Evolutionary conservation across 192 early-diverging fungal genomes (phyloP).

Genomic region (Pilaira anomala): DNA sequence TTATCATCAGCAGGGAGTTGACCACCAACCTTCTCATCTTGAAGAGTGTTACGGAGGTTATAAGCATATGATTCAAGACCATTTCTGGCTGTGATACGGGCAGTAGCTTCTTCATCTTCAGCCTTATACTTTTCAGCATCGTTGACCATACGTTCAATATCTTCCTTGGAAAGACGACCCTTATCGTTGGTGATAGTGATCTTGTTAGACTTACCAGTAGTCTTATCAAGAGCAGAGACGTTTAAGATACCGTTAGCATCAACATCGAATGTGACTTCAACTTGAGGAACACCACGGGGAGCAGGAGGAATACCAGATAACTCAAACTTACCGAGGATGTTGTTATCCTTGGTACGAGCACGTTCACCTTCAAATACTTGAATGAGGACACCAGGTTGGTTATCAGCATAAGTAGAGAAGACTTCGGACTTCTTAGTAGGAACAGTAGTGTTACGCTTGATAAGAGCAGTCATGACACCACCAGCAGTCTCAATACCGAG

Average conservation of each 20-base stretch:
- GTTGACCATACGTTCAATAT: conserved; percentile 94
- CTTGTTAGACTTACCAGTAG: conserved; percentile 91
- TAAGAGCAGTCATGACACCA: conserved; percentile 94
- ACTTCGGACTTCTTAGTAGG: conserved; percentile 96
- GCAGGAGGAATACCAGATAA: conserved; percentile 96
- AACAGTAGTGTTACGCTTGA: conserved; percentile 95
- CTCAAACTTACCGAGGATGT: conserved; percentile 97
- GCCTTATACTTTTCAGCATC: conserved; percentile 89
- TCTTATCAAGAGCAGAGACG: conserved; percentile 92
- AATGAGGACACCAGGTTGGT: conserved; percentile 95
- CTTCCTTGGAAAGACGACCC: conserved; percentile 91
- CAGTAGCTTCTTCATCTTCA: conserved; percentile 92
- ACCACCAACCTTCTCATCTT: conserved; percentile 81
- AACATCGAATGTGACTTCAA: conserved; percentile 96
- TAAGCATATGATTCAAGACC: conserved; percentile 97
- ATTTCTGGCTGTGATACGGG: conserved; percentile 89
- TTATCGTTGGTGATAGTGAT: conserved; percentile 99
- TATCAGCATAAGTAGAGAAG: conserved; percentile 96
- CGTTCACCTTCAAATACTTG: conserved; percentile 98
- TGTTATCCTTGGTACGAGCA: conserved; percentile 95
- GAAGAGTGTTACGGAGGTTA: conserved; percentile 92
- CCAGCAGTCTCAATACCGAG: conserved; percentile 97
- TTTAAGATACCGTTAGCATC: conserved; percentile 98
- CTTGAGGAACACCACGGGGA: conserved; percentile 95
- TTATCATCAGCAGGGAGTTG: conserved; percentile 87